These are phyloP conservation scores for Trifolium pratense DNA, from an alignment of 306 rosid species.

Conservation along the genomic window DNA sequence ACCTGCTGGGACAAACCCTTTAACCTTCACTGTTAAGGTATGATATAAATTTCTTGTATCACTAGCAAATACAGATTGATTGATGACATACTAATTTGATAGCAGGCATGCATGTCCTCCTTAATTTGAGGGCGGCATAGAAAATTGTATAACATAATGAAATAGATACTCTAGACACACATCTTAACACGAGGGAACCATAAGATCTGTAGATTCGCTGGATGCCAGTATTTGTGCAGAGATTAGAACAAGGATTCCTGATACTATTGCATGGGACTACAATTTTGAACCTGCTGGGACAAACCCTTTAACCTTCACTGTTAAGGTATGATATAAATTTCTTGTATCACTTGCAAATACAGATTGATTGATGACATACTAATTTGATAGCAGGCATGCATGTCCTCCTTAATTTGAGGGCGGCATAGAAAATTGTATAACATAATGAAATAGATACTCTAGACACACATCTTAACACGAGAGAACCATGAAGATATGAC, in stretches of 20 bases:
- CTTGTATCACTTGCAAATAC: conserved; percentile 4
- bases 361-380: conserved; percentile 19
- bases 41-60: conserved; percentile 9
- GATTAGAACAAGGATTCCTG: conserved; percentile 94
- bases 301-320: conserved; percentile 81
- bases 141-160: neutral
- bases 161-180: neutral
- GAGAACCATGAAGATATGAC: neutral
- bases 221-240: conserved; percentile 87
- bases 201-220: conserved; percentile 79
- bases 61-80: conserved; percentile 19
- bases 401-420: neutral
- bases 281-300: conserved; percentile 91
- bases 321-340: conserved; percentile 60
- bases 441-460: neutral
- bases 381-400: neutral
- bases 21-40: conserved; percentile 88
- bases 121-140: neutral
- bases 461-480: neutral
- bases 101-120: neutral
- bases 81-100: conserved; percentile 7
- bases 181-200: neutral
- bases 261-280: conserved; percentile 87
- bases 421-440: neutral
- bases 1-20: conserved; percentile 84